These are phyloP conservation scores for Coccomyxa sp. DNA, from an alignment of 139 green algal species.

Conservation along the genomic window DNA sequence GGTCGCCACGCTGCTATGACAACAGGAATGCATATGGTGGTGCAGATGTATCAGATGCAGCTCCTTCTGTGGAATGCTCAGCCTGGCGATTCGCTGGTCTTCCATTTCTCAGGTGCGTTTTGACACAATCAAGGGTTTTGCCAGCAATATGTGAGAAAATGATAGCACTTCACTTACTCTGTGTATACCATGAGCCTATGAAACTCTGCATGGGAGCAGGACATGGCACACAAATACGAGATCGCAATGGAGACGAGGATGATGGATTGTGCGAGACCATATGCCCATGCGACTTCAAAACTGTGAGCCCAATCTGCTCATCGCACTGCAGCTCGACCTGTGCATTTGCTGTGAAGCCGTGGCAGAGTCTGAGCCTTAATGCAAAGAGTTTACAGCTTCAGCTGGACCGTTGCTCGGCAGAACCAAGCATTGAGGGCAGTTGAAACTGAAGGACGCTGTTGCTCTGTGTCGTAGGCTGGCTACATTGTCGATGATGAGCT, in stretches of 20 bases:
- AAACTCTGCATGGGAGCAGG: slow-evolving; percentile 25
- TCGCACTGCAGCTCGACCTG: neutral
- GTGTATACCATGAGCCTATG: too few relatives aligned
- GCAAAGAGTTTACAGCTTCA: too few relatives aligned
- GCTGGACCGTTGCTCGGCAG: too few relatives aligned
- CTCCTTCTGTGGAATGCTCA: slow-evolving; percentile 26
- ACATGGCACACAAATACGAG: slow-evolving; percentile 64
- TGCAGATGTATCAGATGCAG: slow-evolving; percentile 4
- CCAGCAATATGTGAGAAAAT: too few relatives aligned
- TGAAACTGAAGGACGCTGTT: too few relatives aligned
- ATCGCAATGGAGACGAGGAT: slow-evolving; percentile 62
- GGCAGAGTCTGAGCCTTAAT: too few relatives aligned
- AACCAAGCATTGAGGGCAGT: too few relatives aligned
- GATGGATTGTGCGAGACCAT: slow-evolving; percentile 77
- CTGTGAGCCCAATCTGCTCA: neutral
- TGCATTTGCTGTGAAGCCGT: too few relatives aligned
- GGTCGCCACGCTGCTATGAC: neutral
- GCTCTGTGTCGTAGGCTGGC: slow-evolving; percentile 17
- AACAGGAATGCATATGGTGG: neutral
- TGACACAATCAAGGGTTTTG: too few relatives aligned
- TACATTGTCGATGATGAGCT: slow-evolving; percentile 68
- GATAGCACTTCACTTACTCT: too few relatives aligned
- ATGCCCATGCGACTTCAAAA: slow-evolving; percentile 37
- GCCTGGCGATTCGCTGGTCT: slow-evolving; percentile 72
- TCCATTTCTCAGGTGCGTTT: slow-evolving; percentile 64